Percentiles rank a stretch among this genome's conserved stretches.
These are phyloP conservation scores for Acanthamoeba culbertsoni DNA, from an alignment of 208 protist genomes.

Conservation along the genomic window DNA sequence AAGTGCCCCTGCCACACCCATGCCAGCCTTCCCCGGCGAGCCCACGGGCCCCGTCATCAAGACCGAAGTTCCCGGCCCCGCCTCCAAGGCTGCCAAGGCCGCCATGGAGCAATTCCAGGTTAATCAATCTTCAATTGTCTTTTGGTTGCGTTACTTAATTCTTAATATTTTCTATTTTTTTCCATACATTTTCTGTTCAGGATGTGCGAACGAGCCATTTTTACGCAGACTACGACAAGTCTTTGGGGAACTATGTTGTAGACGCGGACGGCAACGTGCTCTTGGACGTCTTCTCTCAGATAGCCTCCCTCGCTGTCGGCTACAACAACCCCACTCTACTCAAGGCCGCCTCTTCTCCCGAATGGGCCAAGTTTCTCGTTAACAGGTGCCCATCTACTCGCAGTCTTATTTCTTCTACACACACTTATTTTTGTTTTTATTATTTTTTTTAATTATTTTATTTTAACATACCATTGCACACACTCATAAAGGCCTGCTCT, in stretches of 20 bases:
- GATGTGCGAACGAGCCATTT: slow-evolving; percentile 76
- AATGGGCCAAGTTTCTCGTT: slow-evolving; percentile 48
- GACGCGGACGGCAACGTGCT: slow-evolving; percentile 83
- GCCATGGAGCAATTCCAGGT: slow-evolving; percentile 71
- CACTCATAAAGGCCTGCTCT: slow-evolving; percentile 67
- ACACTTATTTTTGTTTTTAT: too few species aligned
- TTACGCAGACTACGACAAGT: slow-evolving; percentile 77
- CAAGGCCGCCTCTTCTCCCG: slow-evolving; percentile 66
- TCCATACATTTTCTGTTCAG: slow-evolving; percentile 27
- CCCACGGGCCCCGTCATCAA: slow-evolving; percentile 66
- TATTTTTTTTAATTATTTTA: too few species aligned
- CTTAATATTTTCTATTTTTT: neutral
- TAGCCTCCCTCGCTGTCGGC: slow-evolving; percentile 79
- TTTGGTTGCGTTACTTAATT: neutral
- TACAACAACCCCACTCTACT: slow-evolving; percentile 82
- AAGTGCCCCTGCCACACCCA: slow-evolving; percentile 58
- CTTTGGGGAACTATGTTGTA: slow-evolving; percentile 81
- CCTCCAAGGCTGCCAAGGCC: slow-evolving; percentile 57
- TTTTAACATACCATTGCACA: too few species aligned
- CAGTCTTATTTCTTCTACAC: too few species aligned
- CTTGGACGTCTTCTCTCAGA: slow-evolving; percentile 81
- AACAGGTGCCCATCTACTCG: slow-evolving; percentile 30
- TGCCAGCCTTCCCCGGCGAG: slow-evolving; percentile 68
- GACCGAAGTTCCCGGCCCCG: slow-evolving; percentile 70
- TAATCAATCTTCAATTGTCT: neutral